Evolutionary conservation across 2,329 filamentous ascomycete species (phyloP), one percentile per base, ranked within the genome.

Genomic region (Epichloe bromicola): DNA sequence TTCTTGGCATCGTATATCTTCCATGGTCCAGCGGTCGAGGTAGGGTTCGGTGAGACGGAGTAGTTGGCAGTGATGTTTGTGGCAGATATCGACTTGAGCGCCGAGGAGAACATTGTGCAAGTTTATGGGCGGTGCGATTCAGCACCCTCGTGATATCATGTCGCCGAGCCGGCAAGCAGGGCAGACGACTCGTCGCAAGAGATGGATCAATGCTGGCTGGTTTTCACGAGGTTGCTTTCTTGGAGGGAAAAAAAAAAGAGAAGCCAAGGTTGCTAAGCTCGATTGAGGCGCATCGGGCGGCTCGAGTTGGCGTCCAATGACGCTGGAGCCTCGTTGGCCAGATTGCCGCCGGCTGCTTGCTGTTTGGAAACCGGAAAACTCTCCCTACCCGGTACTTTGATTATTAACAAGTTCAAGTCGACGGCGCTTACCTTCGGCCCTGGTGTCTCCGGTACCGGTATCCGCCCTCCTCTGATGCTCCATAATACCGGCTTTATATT

Each of bases 1-100:
- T 94, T 94, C 74, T 95, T 97, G 53, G 87, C 90, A 71, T 96
- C 90, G 75, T 91, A 91, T 62, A 98, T 93, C 72, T 89, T 95
- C 93, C 93, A 98, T 53, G 90, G 88, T 17, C 93, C 93, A 15
- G 90, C 87, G 49, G 81, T 81, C 48, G 88, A 86, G n/a, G 81
- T 84, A 11, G 86, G 79, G 53, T 80, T 81, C 26, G 83, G 76
- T 20, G 88, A 84, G 57, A 97, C 75, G 59, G 85, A 81, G 70
- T 98, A 98, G 71, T 95, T 94, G 64, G 85, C 83, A 53, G 83
- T 83, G 70, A 98, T 97, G 70, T 96, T 95, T 54, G 86, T 76
- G 60, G 79, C 91, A 57, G 83, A 85, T 67, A 97, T 91, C 56
- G 91, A 94, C 70, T 97, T 97, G 65, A 97, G 78, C 57, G 88